These are phyloP conservation scores for Fusarium abutilonis DNA, from an alignment of 2,329 filamentous ascomycete species.

Conservation along the genomic window DNA sequence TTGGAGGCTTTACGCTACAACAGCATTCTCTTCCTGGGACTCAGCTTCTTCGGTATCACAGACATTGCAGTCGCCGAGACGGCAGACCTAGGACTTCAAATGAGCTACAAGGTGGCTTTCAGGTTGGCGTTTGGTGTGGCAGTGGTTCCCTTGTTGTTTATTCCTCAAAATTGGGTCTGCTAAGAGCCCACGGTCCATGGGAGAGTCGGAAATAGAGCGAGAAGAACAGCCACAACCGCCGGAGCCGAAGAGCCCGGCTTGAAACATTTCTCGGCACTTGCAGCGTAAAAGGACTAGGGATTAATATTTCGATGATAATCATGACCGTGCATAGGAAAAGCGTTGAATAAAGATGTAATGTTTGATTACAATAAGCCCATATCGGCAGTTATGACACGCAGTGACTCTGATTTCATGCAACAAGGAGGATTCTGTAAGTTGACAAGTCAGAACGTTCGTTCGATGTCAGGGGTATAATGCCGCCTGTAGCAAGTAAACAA, in stretches of 20 bases:
- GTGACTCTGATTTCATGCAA: neutral
- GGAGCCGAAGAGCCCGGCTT: constrained; percentile 21
- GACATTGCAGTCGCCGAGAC: constrained; percentile 62
- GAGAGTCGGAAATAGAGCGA: constrained; percentile 16
- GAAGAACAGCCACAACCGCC: constrained; percentile 15
- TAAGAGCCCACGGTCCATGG: constrained; percentile 31
- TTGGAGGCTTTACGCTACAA: constrained; percentile 66
- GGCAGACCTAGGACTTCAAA: constrained; percentile 51
- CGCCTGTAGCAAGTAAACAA: constrained; percentile 2
- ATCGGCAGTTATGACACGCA: neutral
- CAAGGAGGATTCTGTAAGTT: neutral
- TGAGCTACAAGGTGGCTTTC: constrained; percentile 44
- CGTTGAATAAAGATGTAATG: constrained; percentile 1
- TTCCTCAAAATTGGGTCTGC: constrained; percentile 41
- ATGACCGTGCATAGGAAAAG: constrained; percentile 9
- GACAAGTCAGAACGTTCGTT: neutral
- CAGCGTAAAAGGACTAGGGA: constrained; percentile 5
- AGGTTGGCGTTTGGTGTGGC: constrained; percentile 43
- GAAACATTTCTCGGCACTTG: constrained; percentile 15
- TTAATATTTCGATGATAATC: constrained; percentile 13
- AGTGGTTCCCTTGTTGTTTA: constrained; percentile 32
- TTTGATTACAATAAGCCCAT: neutral
- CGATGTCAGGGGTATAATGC: neutral
- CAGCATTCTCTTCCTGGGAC: constrained; percentile 68
- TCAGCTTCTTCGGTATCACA: constrained; percentile 70